Evolutionary conservation across 441 rosid species (phyloP).

Genomic region (Melastoma candidum): DNA sequence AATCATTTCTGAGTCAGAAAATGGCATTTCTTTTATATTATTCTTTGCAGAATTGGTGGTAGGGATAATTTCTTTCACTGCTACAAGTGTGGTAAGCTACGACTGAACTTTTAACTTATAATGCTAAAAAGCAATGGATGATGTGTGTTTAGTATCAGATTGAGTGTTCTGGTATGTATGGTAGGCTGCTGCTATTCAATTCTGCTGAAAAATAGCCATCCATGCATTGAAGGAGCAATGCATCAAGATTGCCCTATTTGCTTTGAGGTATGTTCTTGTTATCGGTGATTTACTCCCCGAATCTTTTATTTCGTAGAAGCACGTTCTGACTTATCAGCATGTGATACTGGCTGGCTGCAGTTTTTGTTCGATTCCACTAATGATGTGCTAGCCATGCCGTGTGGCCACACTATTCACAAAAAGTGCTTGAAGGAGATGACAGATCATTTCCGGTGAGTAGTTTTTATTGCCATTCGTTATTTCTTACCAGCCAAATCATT

Average conservation of each 20-base stretch:
- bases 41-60: constrained; percentile 62
- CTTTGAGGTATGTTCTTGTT: constrained; percentile 50
- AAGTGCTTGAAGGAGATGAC: constrained; percentile 60
- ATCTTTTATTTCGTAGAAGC: background rate
- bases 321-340: background rate
- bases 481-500: background rate
- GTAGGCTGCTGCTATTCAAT: constrained; percentile 39
- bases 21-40: background rate
- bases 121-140: too few relatives aligned
- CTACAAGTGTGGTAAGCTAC: constrained; percentile 66
- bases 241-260: constrained; percentile 88
- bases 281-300: background rate
- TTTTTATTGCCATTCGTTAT: background rate
- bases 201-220: constrained; percentile 46
- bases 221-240: constrained; percentile 76
- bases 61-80: constrained; percentile 85
- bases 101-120: too few relatives aligned
- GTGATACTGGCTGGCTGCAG: constrained; percentile 26
- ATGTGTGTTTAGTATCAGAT: too few relatives aligned
- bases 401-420: constrained; percentile 74
- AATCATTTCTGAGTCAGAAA: too few relatives aligned
- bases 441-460: constrained; percentile 41
- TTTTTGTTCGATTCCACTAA: constrained; percentile 61
- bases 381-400: constrained; percentile 46
- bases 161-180: too few relatives aligned